Evolutionary conservation across 768 basidiomycete species (phyloP).

Genomic region (Hortiboletus flavorubellus): DNA sequence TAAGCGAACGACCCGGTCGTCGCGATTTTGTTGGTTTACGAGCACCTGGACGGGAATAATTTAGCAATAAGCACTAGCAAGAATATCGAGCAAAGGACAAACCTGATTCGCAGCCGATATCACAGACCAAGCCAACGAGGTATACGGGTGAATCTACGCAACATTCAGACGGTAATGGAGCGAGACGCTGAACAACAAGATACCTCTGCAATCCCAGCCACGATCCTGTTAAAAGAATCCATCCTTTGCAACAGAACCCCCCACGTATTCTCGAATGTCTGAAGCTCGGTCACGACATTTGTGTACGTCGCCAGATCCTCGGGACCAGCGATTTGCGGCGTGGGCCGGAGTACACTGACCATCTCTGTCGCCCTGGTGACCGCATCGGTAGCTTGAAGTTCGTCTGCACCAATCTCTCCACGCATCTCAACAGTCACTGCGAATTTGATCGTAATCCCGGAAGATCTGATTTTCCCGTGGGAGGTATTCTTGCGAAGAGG

Average conservation of each 20-base stretch:
- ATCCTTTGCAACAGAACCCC: slow-evolving; percentile 10
- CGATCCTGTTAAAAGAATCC: slow-evolving; percentile 10
- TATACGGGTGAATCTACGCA: slow-evolving; percentile 17
- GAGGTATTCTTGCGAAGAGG: not conserved
- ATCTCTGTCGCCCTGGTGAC: slow-evolving; percentile 3
- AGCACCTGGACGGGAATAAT: slow-evolving; percentile 8
- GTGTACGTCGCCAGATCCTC: not conserved
- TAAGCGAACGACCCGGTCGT: slow-evolving; percentile 14
- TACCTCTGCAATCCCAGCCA: slow-evolving; percentile 16
- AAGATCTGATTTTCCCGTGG: not conserved
- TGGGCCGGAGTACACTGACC: not conserved
- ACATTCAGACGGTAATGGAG: not conserved
- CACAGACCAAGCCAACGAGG: slow-evolving; percentile 21
- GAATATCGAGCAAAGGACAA: not conserved
- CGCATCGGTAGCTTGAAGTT: slow-evolving; percentile 15
- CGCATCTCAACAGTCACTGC: not conserved
- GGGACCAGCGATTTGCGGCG: not conserved
- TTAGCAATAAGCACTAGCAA: not conserved
- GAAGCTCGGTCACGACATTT: slow-evolving; percentile 2
- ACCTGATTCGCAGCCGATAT: slow-evolving; percentile 22
- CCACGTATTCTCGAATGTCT: slow-evolving; percentile 20
- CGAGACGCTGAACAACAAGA: not conserved
- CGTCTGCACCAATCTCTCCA: not conserved
- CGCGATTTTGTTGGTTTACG: slow-evolving; percentile 16
- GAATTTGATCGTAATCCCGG: slow-evolving; percentile 15